Percentiles rank a stretch among this genome's conserved stretches.
These are phyloP conservation scores for Colletotrichum siamense DNA, from an alignment of 2,329 filamentous ascomycete genomes.

Conservation along the genomic window DNA sequence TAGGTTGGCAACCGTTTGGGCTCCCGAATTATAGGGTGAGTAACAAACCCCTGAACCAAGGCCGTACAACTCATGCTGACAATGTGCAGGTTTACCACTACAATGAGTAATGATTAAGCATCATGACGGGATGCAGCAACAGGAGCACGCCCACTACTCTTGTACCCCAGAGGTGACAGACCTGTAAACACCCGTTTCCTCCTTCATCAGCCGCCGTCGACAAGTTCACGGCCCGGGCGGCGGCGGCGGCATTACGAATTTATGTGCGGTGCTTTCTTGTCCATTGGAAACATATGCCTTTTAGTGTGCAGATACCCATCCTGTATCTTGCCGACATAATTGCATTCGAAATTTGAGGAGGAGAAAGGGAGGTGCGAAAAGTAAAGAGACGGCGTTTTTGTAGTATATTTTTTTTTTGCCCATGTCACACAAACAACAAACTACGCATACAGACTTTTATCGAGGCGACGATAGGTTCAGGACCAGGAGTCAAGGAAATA, in stretches of 20 bases:
- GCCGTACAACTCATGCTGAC: not conserved
- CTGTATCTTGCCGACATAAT: constrained; percentile 18
- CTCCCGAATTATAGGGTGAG: constrained; percentile 95
- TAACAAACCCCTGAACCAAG: constrained; percentile 16
- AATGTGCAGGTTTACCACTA: constrained; percentile 79
- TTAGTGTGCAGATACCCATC: constrained; percentile 11
- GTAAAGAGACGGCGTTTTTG: constrained; percentile 5
- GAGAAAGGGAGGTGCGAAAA: not conserved
- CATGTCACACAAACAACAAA: constrained; percentile 1
- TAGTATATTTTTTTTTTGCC: constrained; percentile 4
- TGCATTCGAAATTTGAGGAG: not conserved
- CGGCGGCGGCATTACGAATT: constrained; percentile 11
- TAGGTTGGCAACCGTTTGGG: constrained; percentile 88
- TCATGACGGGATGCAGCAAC: not conserved
- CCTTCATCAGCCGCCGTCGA: not conserved
- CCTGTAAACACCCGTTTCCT: not conserved
- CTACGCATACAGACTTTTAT: not conserved
- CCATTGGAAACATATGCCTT: constrained; percentile 5
- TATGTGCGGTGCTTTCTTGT: constrained; percentile 1
- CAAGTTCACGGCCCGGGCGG: not conserved
- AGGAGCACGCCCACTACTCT: not conserved
- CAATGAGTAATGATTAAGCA: constrained; percentile 69
- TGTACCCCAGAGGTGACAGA: not conserved
- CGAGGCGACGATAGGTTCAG: not conserved
- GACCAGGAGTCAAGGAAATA: not conserved